These are phyloP conservation scores for Colletotrichum cuscutae DNA, from an alignment of 2,329 filamentous ascomycete species.

Conservation along the genomic window DNA sequence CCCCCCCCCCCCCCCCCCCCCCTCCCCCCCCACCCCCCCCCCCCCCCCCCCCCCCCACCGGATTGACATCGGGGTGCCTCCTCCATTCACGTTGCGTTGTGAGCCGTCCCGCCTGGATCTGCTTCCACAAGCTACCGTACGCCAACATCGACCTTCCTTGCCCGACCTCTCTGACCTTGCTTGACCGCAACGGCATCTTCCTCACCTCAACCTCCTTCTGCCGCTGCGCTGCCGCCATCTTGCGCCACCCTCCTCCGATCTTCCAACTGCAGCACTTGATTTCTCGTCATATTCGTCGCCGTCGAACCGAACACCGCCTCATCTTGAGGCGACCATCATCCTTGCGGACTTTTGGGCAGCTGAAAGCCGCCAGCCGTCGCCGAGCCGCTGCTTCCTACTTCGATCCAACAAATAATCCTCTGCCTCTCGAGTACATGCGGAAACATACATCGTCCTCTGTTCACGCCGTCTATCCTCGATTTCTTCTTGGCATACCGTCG, in stretches of 20 bases:
- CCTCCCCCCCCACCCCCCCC: constrained; percentile 22
- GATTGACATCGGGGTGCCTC: constrained; percentile 16
- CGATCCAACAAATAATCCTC: background rate
- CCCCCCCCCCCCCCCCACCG: constrained; percentile 24
- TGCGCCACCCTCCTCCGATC: background rate
- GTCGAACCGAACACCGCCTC: background rate
- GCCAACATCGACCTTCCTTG: constrained; percentile 7
- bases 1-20: constrained; percentile 21
- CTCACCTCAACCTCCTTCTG: background rate
- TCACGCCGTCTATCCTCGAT: background rate
- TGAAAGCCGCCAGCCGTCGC: background rate
- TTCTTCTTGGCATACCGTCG: background rate
- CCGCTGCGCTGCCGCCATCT: background rate
- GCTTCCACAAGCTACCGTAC: background rate
- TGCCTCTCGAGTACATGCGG: background rate
- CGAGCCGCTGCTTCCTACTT: background rate
- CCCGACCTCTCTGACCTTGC: background rate
- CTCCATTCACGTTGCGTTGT: constrained; percentile 2
- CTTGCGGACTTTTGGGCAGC: background rate
- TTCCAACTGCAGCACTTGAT: background rate
- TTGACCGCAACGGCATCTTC: background rate
- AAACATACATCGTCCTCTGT: background rate
- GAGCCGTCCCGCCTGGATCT: background rate
- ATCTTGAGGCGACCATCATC: background rate
- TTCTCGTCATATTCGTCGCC: background rate